Conservation (phyloP, 345 rosid species). For the Conringia planisiliqua region DNA sequence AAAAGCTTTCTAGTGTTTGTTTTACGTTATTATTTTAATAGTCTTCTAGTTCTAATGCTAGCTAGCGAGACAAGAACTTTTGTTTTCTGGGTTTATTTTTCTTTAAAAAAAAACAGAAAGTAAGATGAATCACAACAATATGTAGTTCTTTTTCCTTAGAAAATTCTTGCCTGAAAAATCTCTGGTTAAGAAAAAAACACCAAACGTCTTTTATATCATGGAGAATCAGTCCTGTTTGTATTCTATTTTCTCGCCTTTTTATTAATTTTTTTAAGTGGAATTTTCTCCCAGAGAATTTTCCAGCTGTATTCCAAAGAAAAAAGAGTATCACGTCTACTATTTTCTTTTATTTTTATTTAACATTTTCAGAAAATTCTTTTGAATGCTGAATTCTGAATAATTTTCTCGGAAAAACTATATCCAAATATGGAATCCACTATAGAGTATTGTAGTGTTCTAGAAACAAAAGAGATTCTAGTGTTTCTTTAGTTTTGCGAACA, state of each 20-base stretch:
- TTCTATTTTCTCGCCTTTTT: conserved; percentile 26
- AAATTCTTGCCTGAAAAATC: conserved; percentile 33
- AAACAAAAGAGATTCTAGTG: not conserved
- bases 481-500: not conserved
- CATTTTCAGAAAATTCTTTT: conserved; percentile 9
- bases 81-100: not conserved
- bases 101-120: not conserved
- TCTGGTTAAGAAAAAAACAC: conserved; percentile 30
- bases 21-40: not conserved
- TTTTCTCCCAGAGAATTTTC: conserved; percentile 22
- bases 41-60: not conserved
- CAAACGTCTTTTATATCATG: conserved; percentile 17
- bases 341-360: not conserved
- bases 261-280: not conserved
- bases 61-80: not conserved
- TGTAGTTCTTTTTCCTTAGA: not conserved
- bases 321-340: conserved; percentile 17
- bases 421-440: conserved; percentile 30
- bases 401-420: not conserved
- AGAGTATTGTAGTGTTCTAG: not conserved
- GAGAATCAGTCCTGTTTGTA: conserved; percentile 19
- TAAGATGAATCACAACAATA: conserved; percentile 17
- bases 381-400: not conserved
- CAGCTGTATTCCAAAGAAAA: conserved; percentile 30
- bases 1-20: not conserved